These are phyloP conservation scores for Sugiyamaella paludigena DNA, from an alignment of 1,139 yeast genomes.

Conservation along the genomic window DNA sequence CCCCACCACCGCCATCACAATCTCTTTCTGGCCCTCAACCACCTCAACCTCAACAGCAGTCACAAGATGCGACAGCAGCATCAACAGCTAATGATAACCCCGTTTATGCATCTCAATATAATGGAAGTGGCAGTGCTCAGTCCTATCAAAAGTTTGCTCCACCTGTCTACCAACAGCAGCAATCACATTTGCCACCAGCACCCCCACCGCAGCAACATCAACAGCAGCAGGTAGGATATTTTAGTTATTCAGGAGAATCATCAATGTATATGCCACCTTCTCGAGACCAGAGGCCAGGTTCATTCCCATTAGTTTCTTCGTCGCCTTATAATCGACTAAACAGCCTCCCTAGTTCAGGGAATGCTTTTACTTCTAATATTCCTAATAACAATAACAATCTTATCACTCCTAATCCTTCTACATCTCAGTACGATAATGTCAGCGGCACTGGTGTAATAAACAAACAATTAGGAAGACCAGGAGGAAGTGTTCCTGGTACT, in stretches of 20 bases:
- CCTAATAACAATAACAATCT: not conserved
- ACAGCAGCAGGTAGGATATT: conserved; percentile 11
- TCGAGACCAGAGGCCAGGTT: conserved; percentile 34
- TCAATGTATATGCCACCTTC: conserved; percentile 22
- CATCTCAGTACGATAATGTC: conserved; percentile 3
- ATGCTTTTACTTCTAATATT: conserved; percentile 5
- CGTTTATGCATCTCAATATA: no score
- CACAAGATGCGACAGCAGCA: no score
- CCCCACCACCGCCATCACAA: conserved; percentile 9
- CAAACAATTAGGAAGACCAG: no score
- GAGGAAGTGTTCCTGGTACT: not conserved
- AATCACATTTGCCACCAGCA: conserved; percentile 2
- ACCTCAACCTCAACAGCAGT: conserved; percentile 14
- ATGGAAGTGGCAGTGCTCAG: not conserved
- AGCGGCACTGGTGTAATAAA: no score
- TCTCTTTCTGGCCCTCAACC: conserved; percentile 18
- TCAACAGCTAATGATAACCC: no score
- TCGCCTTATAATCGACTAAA: conserved; percentile 11
- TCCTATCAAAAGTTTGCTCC: conserved; percentile 7
- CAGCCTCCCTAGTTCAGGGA: conserved; percentile 6
- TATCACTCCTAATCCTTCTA: conserved; percentile 4
- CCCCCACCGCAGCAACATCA: not conserved
- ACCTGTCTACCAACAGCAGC: conserved; percentile 13
- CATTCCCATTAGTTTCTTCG: conserved; percentile 28
- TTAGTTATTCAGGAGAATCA: conserved; percentile 8